Percentiles rank a stretch among this genome's conserved stretches.
phyloP scores from a whole-genome alignment of 106 monocot species.

The Dendrobium officinale region DNA sequence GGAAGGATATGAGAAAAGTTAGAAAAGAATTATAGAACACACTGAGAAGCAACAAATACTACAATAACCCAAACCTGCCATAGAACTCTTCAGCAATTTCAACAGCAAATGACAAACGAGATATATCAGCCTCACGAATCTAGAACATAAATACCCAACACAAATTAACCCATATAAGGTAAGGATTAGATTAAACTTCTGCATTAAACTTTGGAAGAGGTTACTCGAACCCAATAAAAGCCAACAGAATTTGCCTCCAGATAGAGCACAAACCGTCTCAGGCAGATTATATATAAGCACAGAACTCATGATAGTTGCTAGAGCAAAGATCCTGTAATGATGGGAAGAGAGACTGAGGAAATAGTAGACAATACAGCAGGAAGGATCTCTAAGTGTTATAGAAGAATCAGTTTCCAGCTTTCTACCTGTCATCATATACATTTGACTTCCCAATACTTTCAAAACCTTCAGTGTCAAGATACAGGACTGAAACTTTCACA shows the following conservation, averaged over 20 bases:
- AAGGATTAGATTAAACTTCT: not conserved
- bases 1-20: constrained; percentile 13
- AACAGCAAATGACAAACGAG: constrained; percentile 91
- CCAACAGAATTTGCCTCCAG: constrained; percentile 10
- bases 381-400: not conserved
- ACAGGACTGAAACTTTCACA: constrained; percentile 75
- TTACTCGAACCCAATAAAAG: constrained; percentile 8
- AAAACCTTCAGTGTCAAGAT: constrained; percentile 98
- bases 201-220: constrained; percentile 7
- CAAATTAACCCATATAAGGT: not conserved
- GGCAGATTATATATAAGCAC: constrained; percentile 78
- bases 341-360: not conserved
- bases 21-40: constrained; percentile 12
- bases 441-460: constrained; percentile 99
- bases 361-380: not conserved
- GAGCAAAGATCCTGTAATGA: constrained; percentile 82
- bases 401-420: not conserved
- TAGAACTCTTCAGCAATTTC: constrained; percentile 99
- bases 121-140: constrained; percentile 88
- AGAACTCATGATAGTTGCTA: constrained; percentile 89
- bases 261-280: constrained; percentile 67
- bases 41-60: constrained; percentile 10
- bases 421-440: constrained; percentile 98
- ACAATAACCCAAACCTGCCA: constrained; percentile 55
- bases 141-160: constrained; percentile 17